These are phyloP conservation scores for Boletus vermiculosoides DNA, from an alignment of 768 basidiomycete genomes.

Conservation along the genomic window DNA sequence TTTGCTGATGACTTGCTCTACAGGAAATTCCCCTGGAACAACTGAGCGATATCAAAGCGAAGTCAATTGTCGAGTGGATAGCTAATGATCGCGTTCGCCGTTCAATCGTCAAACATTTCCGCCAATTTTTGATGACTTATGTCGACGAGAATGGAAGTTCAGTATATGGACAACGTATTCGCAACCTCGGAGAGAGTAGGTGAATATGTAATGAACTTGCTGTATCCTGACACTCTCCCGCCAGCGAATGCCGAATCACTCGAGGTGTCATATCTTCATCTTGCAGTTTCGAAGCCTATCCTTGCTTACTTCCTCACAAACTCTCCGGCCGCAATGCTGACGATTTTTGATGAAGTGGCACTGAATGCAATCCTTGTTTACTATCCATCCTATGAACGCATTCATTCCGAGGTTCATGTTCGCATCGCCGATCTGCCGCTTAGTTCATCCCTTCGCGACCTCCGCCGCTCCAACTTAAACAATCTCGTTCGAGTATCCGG, in stretches of 20 bases:
- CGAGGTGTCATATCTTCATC: conserved; percentile 96
- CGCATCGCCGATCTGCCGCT: conserved; percentile 93
- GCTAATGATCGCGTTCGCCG: conserved; percentile 87
- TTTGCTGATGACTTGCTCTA: conserved; percentile 15
- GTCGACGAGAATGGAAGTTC: conserved; percentile 89
- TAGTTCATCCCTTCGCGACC: conserved; percentile 85
- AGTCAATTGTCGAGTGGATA: conserved; percentile 98
- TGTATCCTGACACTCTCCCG: conserved; percentile 9
- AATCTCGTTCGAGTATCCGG: conserved; percentile 94
- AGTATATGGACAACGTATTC: conserved; percentile 93
- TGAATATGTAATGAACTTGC: conserved; percentile 9
- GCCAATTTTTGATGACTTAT: conserved; percentile 93
- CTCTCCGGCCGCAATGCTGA: conserved; percentile 88
- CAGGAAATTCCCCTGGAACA: conserved; percentile 95
- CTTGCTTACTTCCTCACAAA: conserved; percentile 97
- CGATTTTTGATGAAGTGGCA: conserved; percentile 94
- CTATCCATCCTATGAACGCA: conserved; percentile 94
- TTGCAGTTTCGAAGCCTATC: conserved; percentile 89
- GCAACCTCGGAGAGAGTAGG: conserved; percentile 91
- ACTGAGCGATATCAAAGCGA: conserved; percentile 95
- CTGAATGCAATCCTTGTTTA: conserved; percentile 91
- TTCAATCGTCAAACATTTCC: conserved; percentile 89
- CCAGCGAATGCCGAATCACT: conserved; percentile 95
- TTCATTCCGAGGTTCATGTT: conserved; percentile 97
- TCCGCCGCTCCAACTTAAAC: conserved; percentile 89